These are phyloP conservation scores for Cutaneotrichosporon dermatis DNA, from an alignment of 1,284 basidiomycete genomes.

Conservation along the genomic window DNA sequence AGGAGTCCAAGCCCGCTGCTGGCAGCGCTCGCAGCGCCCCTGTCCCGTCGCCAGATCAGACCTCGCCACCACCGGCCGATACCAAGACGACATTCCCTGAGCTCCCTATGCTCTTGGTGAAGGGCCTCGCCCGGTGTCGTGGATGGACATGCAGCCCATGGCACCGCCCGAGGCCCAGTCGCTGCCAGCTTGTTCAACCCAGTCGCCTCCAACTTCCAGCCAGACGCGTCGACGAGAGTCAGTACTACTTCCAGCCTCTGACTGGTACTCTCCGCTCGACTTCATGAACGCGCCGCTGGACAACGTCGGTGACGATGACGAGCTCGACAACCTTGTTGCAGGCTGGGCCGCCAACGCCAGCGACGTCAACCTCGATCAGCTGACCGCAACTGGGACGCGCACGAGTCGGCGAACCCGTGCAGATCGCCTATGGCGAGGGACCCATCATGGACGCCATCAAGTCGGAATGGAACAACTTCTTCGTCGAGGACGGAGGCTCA, in stretches of 20 bases:
- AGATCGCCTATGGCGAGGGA: neutral
- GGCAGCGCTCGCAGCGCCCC: too few species aligned
- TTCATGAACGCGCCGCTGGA: neutral
- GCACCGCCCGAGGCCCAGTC: neutral
- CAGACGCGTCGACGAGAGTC: neutral
- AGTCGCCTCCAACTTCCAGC: neutral
- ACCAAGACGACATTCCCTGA: neutral
- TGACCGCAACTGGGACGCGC: neutral
- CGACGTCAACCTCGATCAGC: neutral
- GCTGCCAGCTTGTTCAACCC: neutral
- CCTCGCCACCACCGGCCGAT: neutral
- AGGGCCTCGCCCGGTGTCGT: neutral
- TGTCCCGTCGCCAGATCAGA: neutral
- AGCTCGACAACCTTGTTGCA: slow-evolving; percentile 1
- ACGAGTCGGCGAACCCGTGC: neutral
- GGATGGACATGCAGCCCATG: neutral
- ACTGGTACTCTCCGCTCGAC: neutral
- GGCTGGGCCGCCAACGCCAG: neutral
- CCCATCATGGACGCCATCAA: slow-evolving; percentile 2
- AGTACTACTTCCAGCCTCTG: slow-evolving; percentile 2
- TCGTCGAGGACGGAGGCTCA: neutral
- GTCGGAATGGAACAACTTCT: neutral
- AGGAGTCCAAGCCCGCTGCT: too few species aligned
- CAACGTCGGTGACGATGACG: neutral
- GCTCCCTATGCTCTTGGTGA: neutral